Conservation (phyloP, 2,329 filamentous ascomycete genomes). For the Pyricularia pennisetigena region DNA sequence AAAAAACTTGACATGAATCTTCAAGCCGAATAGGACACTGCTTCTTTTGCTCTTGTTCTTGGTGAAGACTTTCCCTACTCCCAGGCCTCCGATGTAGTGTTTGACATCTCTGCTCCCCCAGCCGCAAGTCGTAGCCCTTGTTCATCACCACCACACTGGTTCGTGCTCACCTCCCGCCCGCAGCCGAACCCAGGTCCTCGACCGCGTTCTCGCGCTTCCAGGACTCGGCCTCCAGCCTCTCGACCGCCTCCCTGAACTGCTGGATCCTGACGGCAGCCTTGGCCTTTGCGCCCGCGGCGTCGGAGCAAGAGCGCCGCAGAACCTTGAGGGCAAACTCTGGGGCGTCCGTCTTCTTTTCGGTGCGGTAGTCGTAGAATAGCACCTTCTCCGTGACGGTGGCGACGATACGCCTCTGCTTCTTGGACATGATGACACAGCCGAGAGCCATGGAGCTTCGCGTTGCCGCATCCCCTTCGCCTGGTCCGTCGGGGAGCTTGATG, state of each 20-base stretch:
- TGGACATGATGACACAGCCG: slow-evolving; percentile 61
- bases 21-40: not conserved
- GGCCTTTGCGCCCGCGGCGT: slow-evolving; percentile 39
- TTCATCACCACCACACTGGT: not conserved
- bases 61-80: not conserved
- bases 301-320: slow-evolving; percentile 33
- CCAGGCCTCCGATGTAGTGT: not conserved
- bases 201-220: slow-evolving; percentile 66
- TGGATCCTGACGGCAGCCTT: slow-evolving; percentile 42
- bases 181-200: slow-evolving; percentile 52
- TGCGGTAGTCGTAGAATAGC: slow-evolving; percentile 59
- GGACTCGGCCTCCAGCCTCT: slow-evolving; percentile 56
- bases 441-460: slow-evolving; percentile 38
- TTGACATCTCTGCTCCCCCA: not conserved
- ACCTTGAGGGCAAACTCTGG: slow-evolving; percentile 29
- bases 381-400: slow-evolving; percentile 71
- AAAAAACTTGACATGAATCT: not conserved
- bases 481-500: slow-evolving; percentile 15
- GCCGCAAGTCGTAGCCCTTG: too few relatives aligned
- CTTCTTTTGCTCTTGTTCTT: not conserved
- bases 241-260: slow-evolving; percentile 47
- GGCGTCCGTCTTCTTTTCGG: slow-evolving; percentile 25
- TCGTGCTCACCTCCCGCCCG: not conserved
- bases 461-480: not conserved
- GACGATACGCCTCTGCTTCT: slow-evolving; percentile 60